Evolutionary conservation across 2,329 filamentous ascomycete species (phyloP).

Genomic region (Alternaria infectoria): DNA sequence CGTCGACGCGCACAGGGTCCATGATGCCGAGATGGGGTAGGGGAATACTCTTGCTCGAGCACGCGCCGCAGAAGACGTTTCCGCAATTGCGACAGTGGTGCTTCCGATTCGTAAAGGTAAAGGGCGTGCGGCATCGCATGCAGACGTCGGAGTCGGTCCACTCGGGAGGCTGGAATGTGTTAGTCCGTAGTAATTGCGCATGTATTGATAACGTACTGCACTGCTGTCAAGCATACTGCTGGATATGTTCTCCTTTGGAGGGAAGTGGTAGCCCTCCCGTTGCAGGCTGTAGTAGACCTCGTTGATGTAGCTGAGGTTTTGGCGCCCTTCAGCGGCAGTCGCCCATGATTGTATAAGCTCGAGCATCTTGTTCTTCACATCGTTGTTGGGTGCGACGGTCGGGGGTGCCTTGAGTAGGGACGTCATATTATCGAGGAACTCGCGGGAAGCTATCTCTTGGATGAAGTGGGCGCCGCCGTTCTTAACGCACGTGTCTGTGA

Average conservation of each 20-base stretch:
- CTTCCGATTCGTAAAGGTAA: slow-evolving; percentile 97
- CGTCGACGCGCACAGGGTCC: slow-evolving; percentile 90
- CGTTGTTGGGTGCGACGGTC: slow-evolving; percentile 74
- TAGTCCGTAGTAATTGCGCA: background rate
- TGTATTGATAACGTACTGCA: slow-evolving; percentile 67
- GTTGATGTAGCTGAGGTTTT: slow-evolving; percentile 82
- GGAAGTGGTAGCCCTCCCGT: slow-evolving; percentile 85
- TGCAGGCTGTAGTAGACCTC: slow-evolving; percentile 86
- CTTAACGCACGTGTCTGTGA: slow-evolving; percentile 98
- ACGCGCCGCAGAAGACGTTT: slow-evolving; percentile 95
- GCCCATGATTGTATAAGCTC: slow-evolving; percentile 96
- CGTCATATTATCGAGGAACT: slow-evolving; percentile 97
- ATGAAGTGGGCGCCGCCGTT: slow-evolving; percentile 97
- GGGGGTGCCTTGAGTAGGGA: slow-evolving; percentile 86
- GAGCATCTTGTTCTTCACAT: slow-evolving; percentile 88
- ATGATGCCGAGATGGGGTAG: slow-evolving; percentile 92
- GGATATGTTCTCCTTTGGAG: slow-evolving; percentile 83
- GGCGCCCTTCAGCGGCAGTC: slow-evolving; percentile 81
- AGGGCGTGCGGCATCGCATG: slow-evolving; percentile 94
- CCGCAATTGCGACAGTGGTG: slow-evolving; percentile 98
- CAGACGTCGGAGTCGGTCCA: slow-evolving; percentile 98
- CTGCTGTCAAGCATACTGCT: slow-evolving; percentile 98
- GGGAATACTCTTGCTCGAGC: slow-evolving; percentile 85
- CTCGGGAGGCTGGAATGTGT: slow-evolving; percentile 75
- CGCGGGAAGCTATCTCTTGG: slow-evolving; percentile 89